Conservation (phyloP, 2,329 filamentous ascomycete genomes). For the Colletotrichum eleusines region DNA sequence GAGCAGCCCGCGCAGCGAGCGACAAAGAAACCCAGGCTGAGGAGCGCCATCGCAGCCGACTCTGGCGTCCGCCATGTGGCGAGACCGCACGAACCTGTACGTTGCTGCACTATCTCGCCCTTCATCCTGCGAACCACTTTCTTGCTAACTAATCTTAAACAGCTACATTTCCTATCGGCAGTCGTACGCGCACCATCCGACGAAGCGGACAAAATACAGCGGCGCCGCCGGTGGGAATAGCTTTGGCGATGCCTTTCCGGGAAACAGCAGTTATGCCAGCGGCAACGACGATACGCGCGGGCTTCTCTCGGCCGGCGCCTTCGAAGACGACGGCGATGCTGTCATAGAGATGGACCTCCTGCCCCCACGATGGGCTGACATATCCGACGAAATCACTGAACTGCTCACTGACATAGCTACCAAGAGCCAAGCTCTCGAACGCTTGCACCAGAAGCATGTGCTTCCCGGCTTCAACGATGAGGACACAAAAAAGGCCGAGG, state of each 20-base stretch:
- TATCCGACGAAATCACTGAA: slow-evolving; percentile 93
- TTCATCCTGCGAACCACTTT: slow-evolving; percentile 34
- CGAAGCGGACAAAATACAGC: slow-evolving; percentile 82
- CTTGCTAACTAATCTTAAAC: slow-evolving; percentile 47
- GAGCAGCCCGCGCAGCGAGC: slow-evolving; percentile 39
- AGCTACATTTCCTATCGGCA: slow-evolving; percentile 99
- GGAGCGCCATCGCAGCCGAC: slow-evolving; percentile 29
- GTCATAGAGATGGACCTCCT: slow-evolving; percentile 99
- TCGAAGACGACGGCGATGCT: slow-evolving; percentile 88
- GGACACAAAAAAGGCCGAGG: slow-evolving; percentile 86
- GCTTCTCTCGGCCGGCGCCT: slow-evolving; percentile 83
- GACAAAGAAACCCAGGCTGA: slow-evolving; percentile 40
- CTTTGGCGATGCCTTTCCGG: slow-evolving; percentile 71
- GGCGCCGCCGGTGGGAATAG: slow-evolving; percentile 65
- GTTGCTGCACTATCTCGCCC: slow-evolving; percentile 48
- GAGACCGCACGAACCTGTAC: slow-evolving; percentile 98
- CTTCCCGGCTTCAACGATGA: slow-evolving; percentile 97
- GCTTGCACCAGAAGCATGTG: slow-evolving; percentile 96
- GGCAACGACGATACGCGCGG: slow-evolving; percentile 73
- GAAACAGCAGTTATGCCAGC: slow-evolving; percentile 54
- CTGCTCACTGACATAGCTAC: slow-evolving; percentile 82
- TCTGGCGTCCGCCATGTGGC: slow-evolving; percentile 85
- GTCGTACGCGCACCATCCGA: slow-evolving; percentile 95
- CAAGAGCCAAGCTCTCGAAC: slow-evolving; percentile 87
- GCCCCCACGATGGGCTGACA: slow-evolving; percentile 94